Base-by-base conservation (phyloP, 768 basidiomycete genomes). In the Auriscalpium microsporum region DNA sequence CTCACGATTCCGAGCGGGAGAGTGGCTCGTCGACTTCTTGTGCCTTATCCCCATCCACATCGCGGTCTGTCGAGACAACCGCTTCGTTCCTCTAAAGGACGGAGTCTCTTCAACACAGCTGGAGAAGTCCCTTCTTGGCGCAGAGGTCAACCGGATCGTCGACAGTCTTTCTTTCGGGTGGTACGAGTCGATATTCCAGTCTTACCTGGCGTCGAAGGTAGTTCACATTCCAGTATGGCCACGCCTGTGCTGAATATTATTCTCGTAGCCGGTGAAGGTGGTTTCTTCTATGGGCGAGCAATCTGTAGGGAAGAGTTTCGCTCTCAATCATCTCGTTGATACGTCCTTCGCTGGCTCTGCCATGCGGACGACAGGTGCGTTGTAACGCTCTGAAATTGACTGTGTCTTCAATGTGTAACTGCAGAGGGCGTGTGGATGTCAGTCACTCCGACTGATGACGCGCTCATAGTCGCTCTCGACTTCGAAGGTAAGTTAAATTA, bases 211-310 rank as follows among this genome's bases (percentile, higher is more conserved):
- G 0, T 69, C 70, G 17, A 84, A 78, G 74, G 81, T 76, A 46
- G 82, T 84, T 1, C 83, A 82, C 0, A 83, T 83, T 1, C 60
- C 79, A 76, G 51, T 84, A 75, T 52, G 69, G 77, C 0, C 63
- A 84, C 38, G 83, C 84, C 51, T 83, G 84, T 58, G 69, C 85
- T 6, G 75, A 73, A 1, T 83, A 84, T 59, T 81, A 82, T 0
- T 84, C 83, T 85, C 59, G 81, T 81, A 8, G 83, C 82, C 80
- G 2, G 81, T 84, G 14, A 77, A 74, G 59, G 83, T 84, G 3
- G 82, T 84, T 1, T 81, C 82, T 0, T 84, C 83, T 0, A 83
- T 84, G 83, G 82, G 82, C 3, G 82, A 84, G 63, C 83, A 84
- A 61, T 83, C 80, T 0, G 83, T 84, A 0, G 82, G 83, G 0